These are phyloP conservation scores for Vitis hybrid DNA, from an alignment of 177 flowering plant species.

Conservation along the genomic window DNA sequence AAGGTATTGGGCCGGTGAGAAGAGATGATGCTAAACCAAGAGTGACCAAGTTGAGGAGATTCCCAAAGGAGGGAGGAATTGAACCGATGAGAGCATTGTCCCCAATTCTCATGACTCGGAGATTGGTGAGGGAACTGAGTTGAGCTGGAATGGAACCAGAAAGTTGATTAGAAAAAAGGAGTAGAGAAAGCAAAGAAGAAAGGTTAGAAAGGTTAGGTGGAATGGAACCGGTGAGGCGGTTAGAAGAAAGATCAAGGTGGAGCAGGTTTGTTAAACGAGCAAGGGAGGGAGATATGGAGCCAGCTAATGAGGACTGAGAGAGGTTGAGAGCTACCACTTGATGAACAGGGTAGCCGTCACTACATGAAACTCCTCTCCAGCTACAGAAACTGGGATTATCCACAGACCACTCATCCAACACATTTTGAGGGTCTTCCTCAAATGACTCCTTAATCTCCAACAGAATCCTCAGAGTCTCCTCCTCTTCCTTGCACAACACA, in stretches of 20 bases:
- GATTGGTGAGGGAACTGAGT: conserved; percentile 54
- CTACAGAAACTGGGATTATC: conserved; percentile 52
- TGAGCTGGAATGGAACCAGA: conserved; percentile 69
- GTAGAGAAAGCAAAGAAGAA: conserved; percentile 52
- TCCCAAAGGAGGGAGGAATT: conserved; percentile 68
- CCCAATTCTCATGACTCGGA: conserved; percentile 74
- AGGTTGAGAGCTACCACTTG: conserved; percentile 65
- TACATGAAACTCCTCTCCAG: conserved; percentile 80
- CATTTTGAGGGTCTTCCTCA: conserved; percentile 47
- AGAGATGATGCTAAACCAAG: conserved; percentile 82
- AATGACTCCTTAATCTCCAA: conserved; percentile 69
- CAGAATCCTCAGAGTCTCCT: conserved; percentile 31
- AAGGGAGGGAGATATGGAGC: conserved; percentile 70
- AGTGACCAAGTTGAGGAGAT: conserved; percentile 49
- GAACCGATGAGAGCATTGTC: conserved; percentile 74
- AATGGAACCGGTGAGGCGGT: conserved; percentile 73
- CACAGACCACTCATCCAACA: conserved; percentile 57
- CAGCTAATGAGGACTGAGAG: conserved; percentile 61
- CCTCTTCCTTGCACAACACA: conserved; percentile 18
- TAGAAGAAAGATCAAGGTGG: conserved; percentile 80
- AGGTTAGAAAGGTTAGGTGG: conserved; percentile 75
- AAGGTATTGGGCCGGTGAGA: conserved; percentile 70
- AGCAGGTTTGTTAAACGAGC: conserved; percentile 49
- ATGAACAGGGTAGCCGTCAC: conserved; percentile 10
- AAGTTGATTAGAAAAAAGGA: conserved; percentile 81